Percentiles rank a stretch among this genome's conserved stretches.
Evolutionary conservation across 352 stramenopile genomes (phyloP).

Genomic region (Phytophthora boehmeriae): DNA sequence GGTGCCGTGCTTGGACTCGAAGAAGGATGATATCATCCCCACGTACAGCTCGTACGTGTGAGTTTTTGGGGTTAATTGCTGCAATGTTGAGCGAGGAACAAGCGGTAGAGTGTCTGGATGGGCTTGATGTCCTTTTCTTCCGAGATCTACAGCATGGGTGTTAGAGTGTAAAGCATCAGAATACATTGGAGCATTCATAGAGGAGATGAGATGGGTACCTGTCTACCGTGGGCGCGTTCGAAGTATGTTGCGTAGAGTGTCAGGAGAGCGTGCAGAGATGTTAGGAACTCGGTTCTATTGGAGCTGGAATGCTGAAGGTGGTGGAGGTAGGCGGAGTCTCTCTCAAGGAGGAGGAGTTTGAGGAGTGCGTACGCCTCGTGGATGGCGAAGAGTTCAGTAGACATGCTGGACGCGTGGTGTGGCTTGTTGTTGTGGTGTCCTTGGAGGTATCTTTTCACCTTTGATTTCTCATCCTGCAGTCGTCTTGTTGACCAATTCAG

Average conservation of each 20-base stretch:
- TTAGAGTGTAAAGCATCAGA: slow-evolving; percentile 7
- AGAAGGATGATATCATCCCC: slow-evolving; percentile 82
- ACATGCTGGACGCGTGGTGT: slow-evolving; percentile 2
- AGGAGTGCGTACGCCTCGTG: slow-evolving; percentile 61
- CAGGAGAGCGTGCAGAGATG: slow-evolving; percentile 53
- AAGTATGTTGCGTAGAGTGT: slow-evolving; percentile 65
- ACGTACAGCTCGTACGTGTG: slow-evolving; percentile 68
- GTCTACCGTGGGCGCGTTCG: slow-evolving; percentile 38
- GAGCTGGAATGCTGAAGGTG: slow-evolving; percentile 10
- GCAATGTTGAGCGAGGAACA: slow-evolving; percentile 33
- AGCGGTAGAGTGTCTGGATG: slow-evolving; percentile 43
- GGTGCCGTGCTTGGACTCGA: slow-evolving; percentile 80
- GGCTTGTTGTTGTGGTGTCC: not conserved
- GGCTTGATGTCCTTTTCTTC: slow-evolving; percentile 34
- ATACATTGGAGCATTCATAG: not conserved
- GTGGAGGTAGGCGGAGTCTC: slow-evolving; percentile 23
- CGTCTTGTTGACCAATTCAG: slow-evolving; percentile 36
- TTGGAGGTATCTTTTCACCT: slow-evolving; percentile 39
- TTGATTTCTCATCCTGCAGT: slow-evolving; percentile 39
- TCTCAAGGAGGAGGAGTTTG: slow-evolving; percentile 58
- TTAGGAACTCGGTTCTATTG: slow-evolving; percentile 22
- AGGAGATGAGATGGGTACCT: slow-evolving; percentile 28
- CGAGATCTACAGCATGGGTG: slow-evolving; percentile 32
- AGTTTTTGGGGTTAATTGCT: slow-evolving; percentile 9
- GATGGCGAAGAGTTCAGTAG: slow-evolving; percentile 5